Conservation (phyloP, 345 rosid species). For the Turnera subulata region DNA sequence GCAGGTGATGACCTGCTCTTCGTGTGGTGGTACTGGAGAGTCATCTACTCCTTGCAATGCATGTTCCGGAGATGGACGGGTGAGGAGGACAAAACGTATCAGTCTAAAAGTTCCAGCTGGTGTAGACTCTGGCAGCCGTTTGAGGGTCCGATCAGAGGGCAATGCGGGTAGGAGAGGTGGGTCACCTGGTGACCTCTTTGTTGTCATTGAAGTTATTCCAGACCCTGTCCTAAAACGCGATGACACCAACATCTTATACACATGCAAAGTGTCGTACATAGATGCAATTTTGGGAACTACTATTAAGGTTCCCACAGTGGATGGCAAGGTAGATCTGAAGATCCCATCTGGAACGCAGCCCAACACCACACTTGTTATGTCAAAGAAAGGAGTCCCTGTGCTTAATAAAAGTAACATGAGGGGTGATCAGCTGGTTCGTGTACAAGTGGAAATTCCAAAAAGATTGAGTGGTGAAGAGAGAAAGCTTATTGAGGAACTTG, state of each 20-base stretch:
- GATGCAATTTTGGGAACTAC: slow-evolving; percentile 93
- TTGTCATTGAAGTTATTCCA: slow-evolving; percentile 72
- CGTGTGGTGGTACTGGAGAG: slow-evolving; percentile 81
- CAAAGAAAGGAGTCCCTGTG: slow-evolving; percentile 88
- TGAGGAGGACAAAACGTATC: slow-evolving; percentile 78
- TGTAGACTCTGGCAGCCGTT: slow-evolving; percentile 90
- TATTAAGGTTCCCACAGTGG: slow-evolving; percentile 86
- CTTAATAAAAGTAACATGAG: slow-evolving; percentile 83
- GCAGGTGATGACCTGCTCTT: slow-evolving; percentile 93
- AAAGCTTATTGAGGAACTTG: slow-evolving; percentile 82
- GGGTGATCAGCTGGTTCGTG: slow-evolving; percentile 95
- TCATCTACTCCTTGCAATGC: slow-evolving; percentile 65
- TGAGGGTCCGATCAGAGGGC: slow-evolving; percentile 93
- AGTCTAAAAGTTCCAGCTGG: slow-evolving; percentile 95
- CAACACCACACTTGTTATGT: slow-evolving; percentile 87
- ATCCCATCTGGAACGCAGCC: slow-evolving; percentile 96
- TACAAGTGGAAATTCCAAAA: slow-evolving; percentile 96
- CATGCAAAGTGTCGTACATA: slow-evolving; percentile 82
- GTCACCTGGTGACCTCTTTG: slow-evolving; percentile 86
- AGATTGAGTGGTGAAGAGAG: slow-evolving; percentile 81
- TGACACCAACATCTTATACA: slow-evolving; percentile 76
- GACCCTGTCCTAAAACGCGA: slow-evolving; percentile 84
- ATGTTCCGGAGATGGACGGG: slow-evolving; percentile 90
- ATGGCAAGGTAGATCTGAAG: slow-evolving; percentile 89
- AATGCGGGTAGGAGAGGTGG: slow-evolving; percentile 94